Percentiles rank a stretch among this genome's conserved stretches.
These are phyloP conservation scores for Pythium insidiosum DNA, from an alignment of 352 stramenopile genomes.

Conservation along the genomic window DNA sequence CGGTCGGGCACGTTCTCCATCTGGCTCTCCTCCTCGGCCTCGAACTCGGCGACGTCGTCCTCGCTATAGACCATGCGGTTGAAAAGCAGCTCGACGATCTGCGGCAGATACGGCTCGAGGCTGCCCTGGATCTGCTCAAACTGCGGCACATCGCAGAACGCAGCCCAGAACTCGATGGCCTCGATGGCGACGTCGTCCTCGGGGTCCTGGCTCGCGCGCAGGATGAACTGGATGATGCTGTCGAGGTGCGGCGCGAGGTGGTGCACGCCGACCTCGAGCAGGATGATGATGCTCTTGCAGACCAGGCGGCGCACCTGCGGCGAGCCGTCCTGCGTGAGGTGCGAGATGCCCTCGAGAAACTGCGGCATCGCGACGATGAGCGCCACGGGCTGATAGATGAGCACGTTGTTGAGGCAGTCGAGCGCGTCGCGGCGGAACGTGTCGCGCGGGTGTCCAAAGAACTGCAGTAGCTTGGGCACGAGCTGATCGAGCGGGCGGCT, in stretches of 20 bases:
- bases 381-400: conserved; percentile 83
- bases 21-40: conserved; percentile 83
- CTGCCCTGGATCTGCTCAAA: conserved; percentile 90
- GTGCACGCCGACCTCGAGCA: conserved; percentile 85
- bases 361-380: conserved; percentile 88
- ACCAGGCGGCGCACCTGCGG: conserved; percentile 80
- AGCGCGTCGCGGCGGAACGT: conserved; percentile 80
- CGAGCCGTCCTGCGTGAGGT: conserved; percentile 77
- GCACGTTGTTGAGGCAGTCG: conserved; percentile 87
- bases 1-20: conserved; percentile 87
- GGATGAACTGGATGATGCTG: conserved; percentile 90
- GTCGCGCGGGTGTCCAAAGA: conserved; percentile 78
- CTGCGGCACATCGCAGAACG: conserved; percentile 84
- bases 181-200: conserved; percentile 85
- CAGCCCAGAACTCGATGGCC: conserved; percentile 88
- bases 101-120: conserved; percentile 75
- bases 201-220: conserved; percentile 78
- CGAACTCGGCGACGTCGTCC: conserved; percentile 87
- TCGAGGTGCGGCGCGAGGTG: conserved; percentile 86
- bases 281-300: conserved; percentile 88
- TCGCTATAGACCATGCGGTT: conserved; percentile 94
- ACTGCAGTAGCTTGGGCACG: conserved; percentile 84
- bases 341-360: conserved; percentile 85
- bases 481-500: conserved; percentile 81
- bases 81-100: conserved; percentile 91